These are phyloP conservation scores for Blastobotrys elegans DNA, from an alignment of 1,139 yeast species.

Conservation along the genomic window DNA sequence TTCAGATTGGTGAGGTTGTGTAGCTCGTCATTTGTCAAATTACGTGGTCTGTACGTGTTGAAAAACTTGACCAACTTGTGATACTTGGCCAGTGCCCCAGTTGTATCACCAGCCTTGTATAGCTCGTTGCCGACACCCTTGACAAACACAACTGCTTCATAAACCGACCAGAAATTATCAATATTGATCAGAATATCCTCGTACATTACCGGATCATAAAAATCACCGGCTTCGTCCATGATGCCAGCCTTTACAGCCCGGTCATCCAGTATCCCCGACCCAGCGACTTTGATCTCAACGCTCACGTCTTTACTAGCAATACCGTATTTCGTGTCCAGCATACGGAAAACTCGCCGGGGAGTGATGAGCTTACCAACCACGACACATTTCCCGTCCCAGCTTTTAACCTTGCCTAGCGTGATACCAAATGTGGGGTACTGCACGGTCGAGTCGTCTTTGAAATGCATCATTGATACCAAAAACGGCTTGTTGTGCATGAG, in stretches of 20 bases:
- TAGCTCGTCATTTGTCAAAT: conserved; percentile 42
- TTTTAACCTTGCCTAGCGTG: not conserved
- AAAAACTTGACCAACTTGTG: conserved; percentile 62
- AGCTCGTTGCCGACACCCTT: conserved; percentile 74
- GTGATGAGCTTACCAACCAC: conserved; percentile 77
- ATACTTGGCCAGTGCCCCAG: conserved; percentile 60
- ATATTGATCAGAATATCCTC: conserved; percentile 67
- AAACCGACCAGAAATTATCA: conserved; percentile 56
- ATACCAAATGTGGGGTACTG: not conserved
- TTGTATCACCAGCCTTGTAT: conserved; percentile 62
- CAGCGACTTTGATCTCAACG: not conserved
- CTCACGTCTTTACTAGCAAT: conserved; percentile 21
- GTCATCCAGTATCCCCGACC: conserved; percentile 62
- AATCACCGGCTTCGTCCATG: conserved; percentile 80
- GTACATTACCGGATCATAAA: conserved; percentile 67
- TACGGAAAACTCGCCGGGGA: conserved; percentile 74
- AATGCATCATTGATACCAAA: not conserved
- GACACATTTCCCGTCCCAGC: not conserved
- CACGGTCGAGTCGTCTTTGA: not conserved
- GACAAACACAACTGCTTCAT: conserved; percentile 58
- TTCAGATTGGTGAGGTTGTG: conserved; percentile 44
- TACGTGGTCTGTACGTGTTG: conserved; percentile 62
- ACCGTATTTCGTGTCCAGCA: conserved; percentile 64
- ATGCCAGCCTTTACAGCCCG: conserved; percentile 39
- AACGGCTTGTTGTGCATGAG: conserved; percentile 1